Base-by-base conservation (phyloP, 371 early-diverging fungal species). In the Rhizomucor miehei region DNA sequence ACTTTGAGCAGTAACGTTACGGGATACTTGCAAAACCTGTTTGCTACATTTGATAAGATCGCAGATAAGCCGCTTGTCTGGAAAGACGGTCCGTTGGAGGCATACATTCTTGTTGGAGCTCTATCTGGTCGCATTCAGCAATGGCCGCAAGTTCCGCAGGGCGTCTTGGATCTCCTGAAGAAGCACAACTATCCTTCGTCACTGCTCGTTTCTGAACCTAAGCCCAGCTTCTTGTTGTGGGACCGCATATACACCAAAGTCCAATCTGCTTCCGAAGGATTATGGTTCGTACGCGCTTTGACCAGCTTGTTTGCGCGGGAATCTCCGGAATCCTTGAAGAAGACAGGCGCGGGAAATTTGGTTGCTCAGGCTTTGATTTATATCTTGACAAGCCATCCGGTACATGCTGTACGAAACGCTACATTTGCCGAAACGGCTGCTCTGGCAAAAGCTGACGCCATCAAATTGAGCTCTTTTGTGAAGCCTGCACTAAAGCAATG, bases 171-270 rank as follows among this genome's bases (percentile, higher is more conserved):
- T 37, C 49, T 75, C 10, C 45, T 78, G 34, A 73, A 68, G 41
- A 54, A 69, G 36, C 63, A 73, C 55, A 78, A 75, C 29, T 75
- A 75, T 43, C 71, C 75, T 8, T 62, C 59, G 35, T 56, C 62
- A 5, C 20, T 74, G 29, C 61, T 72, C 44, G 63, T 58, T 10
- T 56, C 67, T 8, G 56, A 64, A 29, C 78, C 76, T 41, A 89
- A 88, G 54, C 80, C 84, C 39, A 86, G 91, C 12, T 87, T 89
- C 55, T 71, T 92, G 29, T 63, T 92, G 44, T 87, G 86, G 81
- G 93, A 92, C 53, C 89, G 88, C 68, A 84, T 89, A 17, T 92
- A 87, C 60, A 80, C 82, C 51, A 93, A 93, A 65, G 79, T 91
- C 37, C 60, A 82, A 4, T 67, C 67, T 13, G 66, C 81, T 2